These are phyloP conservation scores for Pyrus bretschneideri DNA, from an alignment of 306 rosid genomes.

Conservation along the genomic window DNA sequence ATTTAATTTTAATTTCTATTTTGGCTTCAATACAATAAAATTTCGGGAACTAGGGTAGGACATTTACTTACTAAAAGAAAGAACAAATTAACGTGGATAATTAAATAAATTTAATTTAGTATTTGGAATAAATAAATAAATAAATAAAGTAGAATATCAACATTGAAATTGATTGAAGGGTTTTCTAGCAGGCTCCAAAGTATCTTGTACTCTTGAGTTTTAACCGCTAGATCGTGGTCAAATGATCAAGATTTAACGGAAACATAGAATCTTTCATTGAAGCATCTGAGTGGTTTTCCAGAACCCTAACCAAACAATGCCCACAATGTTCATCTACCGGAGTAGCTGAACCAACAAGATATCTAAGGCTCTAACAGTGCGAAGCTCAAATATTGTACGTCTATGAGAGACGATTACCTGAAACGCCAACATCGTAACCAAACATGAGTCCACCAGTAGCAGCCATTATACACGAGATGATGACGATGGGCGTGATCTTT, in stretches of 20 bases:
- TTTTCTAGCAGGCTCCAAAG: not conserved
- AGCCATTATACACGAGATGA: constrained; percentile 77
- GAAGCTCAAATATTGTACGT: not conserved
- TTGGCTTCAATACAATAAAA: too few relatives aligned
- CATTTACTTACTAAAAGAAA: too few relatives aligned
- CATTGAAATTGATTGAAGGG: not conserved
- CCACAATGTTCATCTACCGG: not conserved
- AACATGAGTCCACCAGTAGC: constrained; percentile 96
- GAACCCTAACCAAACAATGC: constrained; percentile 10
- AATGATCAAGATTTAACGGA: not conserved
- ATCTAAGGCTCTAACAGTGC: not conserved
- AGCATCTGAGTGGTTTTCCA: not conserved
- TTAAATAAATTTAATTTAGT: not conserved
- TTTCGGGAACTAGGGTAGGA: too few relatives aligned
- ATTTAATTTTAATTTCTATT: too few relatives aligned
- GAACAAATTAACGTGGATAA: not conserved
- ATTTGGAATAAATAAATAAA: not conserved
- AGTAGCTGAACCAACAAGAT: not conserved
- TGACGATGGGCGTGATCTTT: constrained; percentile 72
- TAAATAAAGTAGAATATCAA: not conserved
- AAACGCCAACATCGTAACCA: constrained; percentile 80
- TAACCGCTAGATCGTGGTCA: not conserved
- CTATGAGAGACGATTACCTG: constrained; percentile 32
- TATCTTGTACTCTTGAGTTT: not conserved
- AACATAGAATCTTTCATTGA: not conserved